Evolutionary conservation across 805 yeast genomes (phyloP).

Genomic region (Saturnispora galanensis): DNA sequence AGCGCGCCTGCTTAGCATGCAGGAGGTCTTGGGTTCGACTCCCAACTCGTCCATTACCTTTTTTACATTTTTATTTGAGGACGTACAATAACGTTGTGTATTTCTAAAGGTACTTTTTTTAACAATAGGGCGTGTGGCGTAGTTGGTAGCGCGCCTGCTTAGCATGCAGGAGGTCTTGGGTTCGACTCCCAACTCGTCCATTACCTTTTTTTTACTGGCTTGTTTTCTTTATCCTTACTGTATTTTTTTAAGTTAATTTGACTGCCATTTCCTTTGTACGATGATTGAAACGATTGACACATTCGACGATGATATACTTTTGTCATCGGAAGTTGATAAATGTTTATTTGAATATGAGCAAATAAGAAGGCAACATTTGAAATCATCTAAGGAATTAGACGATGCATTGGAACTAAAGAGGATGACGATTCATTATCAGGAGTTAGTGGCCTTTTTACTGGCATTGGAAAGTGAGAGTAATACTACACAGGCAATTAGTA

Average conservation of each 20-base stretch:
- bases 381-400: background rate
- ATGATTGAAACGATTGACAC: background rate
- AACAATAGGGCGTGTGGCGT: slow-evolving; percentile 64
- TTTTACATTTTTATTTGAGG: background rate
- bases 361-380: background rate
- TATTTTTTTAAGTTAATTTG: background rate
- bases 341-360: slow-evolving; percentile 4
- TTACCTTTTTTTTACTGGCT: background rate
- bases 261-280: background rate
- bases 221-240: background rate
- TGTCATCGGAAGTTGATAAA: background rate
- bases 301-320: background rate
- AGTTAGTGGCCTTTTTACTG: background rate
- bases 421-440: slow-evolving; percentile 1
- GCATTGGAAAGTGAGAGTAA: background rate
- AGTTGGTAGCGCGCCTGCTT: slow-evolving; percentile 79
- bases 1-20: slow-evolving; percentile 78
- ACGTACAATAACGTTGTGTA: too few relatives aligned
- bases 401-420: background rate
- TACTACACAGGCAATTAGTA: background rate
- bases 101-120: background rate
- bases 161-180: slow-evolving; percentile 79
- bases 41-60: slow-evolving; percentile 56
- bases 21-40: slow-evolving; percentile 76
- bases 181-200: slow-evolving; percentile 76